Percentiles rank a stretch among this genome's conserved stretches.
These are phyloP conservation scores for Chrysanthemum lavandulifolium DNA, from an alignment of 129 eudicot species.

Conservation along the genomic window DNA sequence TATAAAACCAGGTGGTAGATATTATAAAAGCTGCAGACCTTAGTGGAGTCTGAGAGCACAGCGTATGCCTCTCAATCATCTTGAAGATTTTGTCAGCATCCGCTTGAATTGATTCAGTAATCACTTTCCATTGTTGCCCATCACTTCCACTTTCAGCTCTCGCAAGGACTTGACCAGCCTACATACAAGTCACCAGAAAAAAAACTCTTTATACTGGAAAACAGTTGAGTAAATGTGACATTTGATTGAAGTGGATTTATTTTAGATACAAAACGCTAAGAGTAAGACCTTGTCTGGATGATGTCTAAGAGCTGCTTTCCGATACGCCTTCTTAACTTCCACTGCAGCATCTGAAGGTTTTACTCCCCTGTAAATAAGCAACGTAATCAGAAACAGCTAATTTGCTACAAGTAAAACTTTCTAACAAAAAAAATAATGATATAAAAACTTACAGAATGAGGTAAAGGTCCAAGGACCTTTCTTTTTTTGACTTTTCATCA, in stretches of 20 bases:
- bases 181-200: slow-evolving; percentile 31
- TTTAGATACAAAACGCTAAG: background rate
- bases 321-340: slow-evolving; percentile 92
- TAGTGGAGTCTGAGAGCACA: slow-evolving; percentile 81
- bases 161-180: slow-evolving; percentile 80
- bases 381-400: background rate
- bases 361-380: slow-evolving; percentile 59
- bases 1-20: background rate
- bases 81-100: slow-evolving; percentile 91
- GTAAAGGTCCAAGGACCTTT: slow-evolving; percentile 61
- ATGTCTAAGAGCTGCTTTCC: slow-evolving; percentile 95
- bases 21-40: slow-evolving; percentile 42
- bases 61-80: slow-evolving; percentile 91
- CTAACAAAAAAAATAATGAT: background rate
- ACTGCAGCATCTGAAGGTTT: slow-evolving; percentile 66
- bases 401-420: background rate
- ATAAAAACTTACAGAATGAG: slow-evolving; percentile 68
- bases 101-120: slow-evolving; percentile 61
- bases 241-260: background rate
- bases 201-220: slow-evolving; percentile 1
- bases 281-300: slow-evolving; percentile 92
- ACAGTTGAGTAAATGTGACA: slow-evolving; percentile 2
- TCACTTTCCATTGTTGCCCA: slow-evolving; percentile 65
- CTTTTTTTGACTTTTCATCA: slow-evolving; percentile 64
- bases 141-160: slow-evolving; percentile 66